These are phyloP conservation scores for Selaginella tamariscina DNA, from an alignment of 75 land plant genomes.

Conservation along the genomic window DNA sequence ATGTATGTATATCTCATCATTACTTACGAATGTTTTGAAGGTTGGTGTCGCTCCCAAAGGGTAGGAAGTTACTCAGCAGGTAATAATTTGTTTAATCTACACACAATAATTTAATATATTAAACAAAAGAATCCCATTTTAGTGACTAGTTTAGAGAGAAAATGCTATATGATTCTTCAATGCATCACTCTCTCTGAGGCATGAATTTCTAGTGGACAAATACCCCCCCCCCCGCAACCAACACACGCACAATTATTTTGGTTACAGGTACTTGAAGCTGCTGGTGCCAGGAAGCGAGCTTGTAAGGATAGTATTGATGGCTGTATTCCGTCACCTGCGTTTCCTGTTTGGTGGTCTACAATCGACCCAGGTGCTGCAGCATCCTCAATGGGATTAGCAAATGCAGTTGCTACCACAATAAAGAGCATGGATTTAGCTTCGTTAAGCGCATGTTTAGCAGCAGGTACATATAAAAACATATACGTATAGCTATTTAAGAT, in stretches of 20 bases:
- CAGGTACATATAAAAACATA: no score
- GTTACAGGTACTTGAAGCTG: conserved; percentile 66
- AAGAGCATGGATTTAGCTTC: conserved; percentile 55
- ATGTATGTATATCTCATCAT: no score
- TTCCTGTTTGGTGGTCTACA: conserved; percentile 57
- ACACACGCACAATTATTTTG: no score
- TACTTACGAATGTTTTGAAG: conserved; percentile 83
- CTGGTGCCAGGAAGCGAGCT: conserved; percentile 53
- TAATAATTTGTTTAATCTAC: no score
- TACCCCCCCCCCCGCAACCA: no score
- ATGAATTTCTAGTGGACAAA: no score
- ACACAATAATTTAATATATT: no score
- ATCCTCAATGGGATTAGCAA: conserved; percentile 37
- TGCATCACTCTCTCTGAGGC: no score
- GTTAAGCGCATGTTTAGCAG: conserved; percentile 70
- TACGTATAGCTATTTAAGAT: no score
- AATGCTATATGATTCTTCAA: no score
- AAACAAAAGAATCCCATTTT: no score
- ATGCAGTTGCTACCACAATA: conserved; percentile 40
- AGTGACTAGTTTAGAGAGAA: no score
- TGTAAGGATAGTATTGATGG: conserved; percentile 64
- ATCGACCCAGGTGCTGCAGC: conserved; percentile 40
- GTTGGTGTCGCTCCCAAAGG: conserved; percentile 71
- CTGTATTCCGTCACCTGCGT: conserved; percentile 73
- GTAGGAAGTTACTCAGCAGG: conserved; percentile 50